Evolutionary conservation across 2,329 filamentous ascomycete species (phyloP).

Genomic region (Nemania serpens): DNA sequence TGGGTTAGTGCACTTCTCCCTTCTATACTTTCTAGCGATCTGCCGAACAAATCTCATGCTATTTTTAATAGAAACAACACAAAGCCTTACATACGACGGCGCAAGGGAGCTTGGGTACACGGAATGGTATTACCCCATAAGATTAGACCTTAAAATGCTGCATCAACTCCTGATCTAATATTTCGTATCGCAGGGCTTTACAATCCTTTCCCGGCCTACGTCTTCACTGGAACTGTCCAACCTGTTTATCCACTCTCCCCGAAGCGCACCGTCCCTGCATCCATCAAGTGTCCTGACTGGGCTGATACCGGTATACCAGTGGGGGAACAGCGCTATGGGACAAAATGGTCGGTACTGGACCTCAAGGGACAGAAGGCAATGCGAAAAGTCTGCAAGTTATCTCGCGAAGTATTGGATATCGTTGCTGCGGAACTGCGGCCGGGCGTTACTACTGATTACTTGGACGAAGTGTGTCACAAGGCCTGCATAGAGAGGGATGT

Average conservation of each 20-base stretch:
- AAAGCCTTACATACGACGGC: slow-evolving; percentile 81
- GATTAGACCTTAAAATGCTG: slow-evolving; percentile 77
- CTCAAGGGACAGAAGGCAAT: slow-evolving; percentile 82
- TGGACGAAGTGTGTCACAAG: slow-evolving; percentile 93
- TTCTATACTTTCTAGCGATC: background rate
- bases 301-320: slow-evolving; percentile 78
- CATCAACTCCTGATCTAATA: slow-evolving; percentile 57
- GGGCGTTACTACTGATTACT: slow-evolving; percentile 93
- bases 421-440: slow-evolving; percentile 81
- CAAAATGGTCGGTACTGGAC: slow-evolving; percentile 81
- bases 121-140: slow-evolving; percentile 72
- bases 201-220: slow-evolving; percentile 90
- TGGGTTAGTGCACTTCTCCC: slow-evolving; percentile 70
- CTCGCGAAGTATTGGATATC: slow-evolving; percentile 90
- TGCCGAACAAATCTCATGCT: background rate
- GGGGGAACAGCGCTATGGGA: slow-evolving; percentile 65
- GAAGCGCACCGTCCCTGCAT: slow-evolving; percentile 72
- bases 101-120: slow-evolving; percentile 28
- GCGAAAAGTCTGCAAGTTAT: slow-evolving; percentile 87
- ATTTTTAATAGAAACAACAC: slow-evolving; percentile 67
- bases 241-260: slow-evolving; percentile 85
- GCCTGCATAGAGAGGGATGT: slow-evolving; percentile 92
- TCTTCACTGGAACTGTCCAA: slow-evolving; percentile 78
- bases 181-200: slow-evolving; percentile 84
- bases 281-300: slow-evolving; percentile 86